Evolutionary conservation across 495 filamentous ascomycete genomes (phyloP).

Genomic region (Letharia columbiana): DNA sequence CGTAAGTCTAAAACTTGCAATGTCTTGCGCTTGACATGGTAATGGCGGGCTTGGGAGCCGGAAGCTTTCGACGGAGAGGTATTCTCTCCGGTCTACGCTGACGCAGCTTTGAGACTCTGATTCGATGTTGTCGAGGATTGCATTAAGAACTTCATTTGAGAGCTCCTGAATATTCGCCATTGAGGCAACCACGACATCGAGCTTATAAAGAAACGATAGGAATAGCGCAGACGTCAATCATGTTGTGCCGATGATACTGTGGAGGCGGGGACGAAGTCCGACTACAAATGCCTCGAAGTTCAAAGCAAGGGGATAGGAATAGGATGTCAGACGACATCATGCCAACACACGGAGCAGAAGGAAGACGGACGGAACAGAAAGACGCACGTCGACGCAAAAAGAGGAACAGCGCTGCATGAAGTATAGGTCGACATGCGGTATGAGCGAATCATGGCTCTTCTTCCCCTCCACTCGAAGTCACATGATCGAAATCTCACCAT

Average conservation of each 20-base stretch:
- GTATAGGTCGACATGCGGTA: constrained; percentile 16
- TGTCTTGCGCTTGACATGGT: constrained; percentile 35
- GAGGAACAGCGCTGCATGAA: constrained; percentile 20
- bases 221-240: constrained; percentile 1
- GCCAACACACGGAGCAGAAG: constrained; percentile 24
- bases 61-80: constrained; percentile 50
- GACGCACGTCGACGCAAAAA: not conserved
- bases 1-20: constrained; percentile 47
- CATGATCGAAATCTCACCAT: constrained; percentile 25
- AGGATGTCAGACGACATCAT: constrained; percentile 24
- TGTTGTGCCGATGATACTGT: constrained; percentile 1
- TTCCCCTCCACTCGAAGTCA: constrained; percentile 21
- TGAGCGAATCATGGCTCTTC: constrained; percentile 16
- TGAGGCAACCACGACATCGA: constrained; percentile 6
- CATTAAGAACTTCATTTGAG: constrained; percentile 53
- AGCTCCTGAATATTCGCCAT: constrained; percentile 40
- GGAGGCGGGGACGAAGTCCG: not conserved
- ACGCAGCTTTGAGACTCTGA: constrained; percentile 40
- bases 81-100: constrained; percentile 41
- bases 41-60: constrained; percentile 35
- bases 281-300: not conserved
- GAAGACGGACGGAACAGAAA: constrained; percentile 13
- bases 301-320: constrained; percentile 15
- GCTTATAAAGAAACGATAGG: not conserved
- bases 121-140: constrained; percentile 47